Evolutionary conservation across 2,329 filamentous ascomycete genomes (phyloP).

Genomic region (Elsinoe arachidis): DNA sequence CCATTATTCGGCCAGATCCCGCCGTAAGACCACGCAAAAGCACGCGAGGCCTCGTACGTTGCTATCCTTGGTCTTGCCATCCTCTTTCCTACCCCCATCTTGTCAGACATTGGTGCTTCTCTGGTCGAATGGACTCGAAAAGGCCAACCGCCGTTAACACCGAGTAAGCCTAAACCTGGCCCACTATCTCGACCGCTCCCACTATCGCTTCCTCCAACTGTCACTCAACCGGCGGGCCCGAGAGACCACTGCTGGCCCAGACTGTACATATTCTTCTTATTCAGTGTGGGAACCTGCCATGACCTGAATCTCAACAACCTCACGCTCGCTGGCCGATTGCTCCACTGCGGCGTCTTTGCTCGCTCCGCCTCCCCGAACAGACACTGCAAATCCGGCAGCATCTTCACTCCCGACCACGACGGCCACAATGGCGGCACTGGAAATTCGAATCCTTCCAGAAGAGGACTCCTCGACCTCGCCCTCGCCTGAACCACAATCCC

Average conservation of each 20-base stretch:
- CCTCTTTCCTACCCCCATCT: background rate
- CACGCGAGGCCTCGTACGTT: background rate
- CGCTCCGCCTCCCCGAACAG: background rate
- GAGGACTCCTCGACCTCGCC: background rate
- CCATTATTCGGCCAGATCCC: background rate
- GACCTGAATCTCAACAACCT: background rate
- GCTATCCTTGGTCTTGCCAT: no score
- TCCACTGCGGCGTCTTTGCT: background rate
- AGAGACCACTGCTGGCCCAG: conserved; percentile 3
- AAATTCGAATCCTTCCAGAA: conserved; percentile 3
- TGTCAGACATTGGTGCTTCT: background rate
- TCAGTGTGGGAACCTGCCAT: background rate
- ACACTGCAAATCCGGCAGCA: background rate
- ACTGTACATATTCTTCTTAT: background rate
- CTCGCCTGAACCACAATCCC: background rate
- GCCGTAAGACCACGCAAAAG: background rate
- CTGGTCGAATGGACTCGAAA: background rate
- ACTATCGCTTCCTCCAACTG: conserved; percentile 8
- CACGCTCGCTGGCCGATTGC: background rate
- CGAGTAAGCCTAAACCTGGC: conserved; percentile 1
- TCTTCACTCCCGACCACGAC: background rate
- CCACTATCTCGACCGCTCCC: conserved; percentile 1
- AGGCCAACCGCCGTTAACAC: background rate
- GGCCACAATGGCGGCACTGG: background rate
- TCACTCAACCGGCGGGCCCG: conserved; percentile 4